Percentiles rank a stretch among this genome's conserved stretches.
Conservation (phyloP, 306 rosid genomes). For the Senna tora region DNA sequence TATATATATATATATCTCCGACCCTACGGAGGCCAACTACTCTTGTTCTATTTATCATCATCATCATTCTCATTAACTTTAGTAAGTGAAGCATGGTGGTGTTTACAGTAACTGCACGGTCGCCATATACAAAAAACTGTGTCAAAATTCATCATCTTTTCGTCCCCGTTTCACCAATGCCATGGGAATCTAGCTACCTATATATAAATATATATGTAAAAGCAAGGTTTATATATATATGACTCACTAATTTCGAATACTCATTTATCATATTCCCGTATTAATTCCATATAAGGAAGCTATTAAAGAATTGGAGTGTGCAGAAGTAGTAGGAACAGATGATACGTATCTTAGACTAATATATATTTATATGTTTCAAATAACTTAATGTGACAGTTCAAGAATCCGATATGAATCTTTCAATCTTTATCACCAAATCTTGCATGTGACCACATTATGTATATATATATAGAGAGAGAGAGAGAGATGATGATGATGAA, state of each 20-base stretch:
- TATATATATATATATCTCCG: no score
- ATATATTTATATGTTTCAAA: no score
- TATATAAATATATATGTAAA: no score
- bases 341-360: no score
- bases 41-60: conserved; percentile 7
- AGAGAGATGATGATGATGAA: no score
- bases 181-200: not conserved
- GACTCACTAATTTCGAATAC: no score
- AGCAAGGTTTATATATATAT: no score
- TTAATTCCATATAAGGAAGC: no score
- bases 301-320: no score
- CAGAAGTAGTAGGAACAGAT: no score
- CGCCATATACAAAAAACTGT: not conserved
- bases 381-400: not conserved
- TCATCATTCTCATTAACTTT: not conserved
- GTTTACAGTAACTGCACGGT: conserved; percentile 4
- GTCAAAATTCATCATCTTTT: not conserved
- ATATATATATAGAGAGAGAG: no score
- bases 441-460: conserved; percentile 10
- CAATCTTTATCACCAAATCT: conserved; percentile 2
- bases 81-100: not conserved
- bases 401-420: not conserved
- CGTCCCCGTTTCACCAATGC: not conserved
- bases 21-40: not conserved
- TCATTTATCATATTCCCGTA: no score